Conservation (phyloP, 805 yeast species). For the Candida broadrunensis region DNA sequence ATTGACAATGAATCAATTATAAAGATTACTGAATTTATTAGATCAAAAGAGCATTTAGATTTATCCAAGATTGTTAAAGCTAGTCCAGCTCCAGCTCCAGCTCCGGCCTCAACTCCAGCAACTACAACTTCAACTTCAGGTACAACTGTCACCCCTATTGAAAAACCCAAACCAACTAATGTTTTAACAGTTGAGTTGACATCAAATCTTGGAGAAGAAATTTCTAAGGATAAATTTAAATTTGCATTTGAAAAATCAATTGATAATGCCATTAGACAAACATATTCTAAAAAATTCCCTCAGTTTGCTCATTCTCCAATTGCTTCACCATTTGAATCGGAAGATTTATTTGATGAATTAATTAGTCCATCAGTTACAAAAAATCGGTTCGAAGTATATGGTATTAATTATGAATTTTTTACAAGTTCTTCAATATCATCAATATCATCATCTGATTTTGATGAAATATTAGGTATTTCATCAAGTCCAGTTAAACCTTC, state of each 20-base stretch:
- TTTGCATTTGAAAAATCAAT: conserved; percentile 28
- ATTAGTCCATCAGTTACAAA: conserved; percentile 33
- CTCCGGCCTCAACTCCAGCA: conserved; percentile 8
- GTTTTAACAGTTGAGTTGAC: conserved; percentile 20
- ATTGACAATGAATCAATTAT: conserved; percentile 56
- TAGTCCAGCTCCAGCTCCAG: conserved; percentile 18
- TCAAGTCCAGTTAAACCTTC: not conserved
- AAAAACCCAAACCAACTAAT: conserved; percentile 27
- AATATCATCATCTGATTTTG: conserved; percentile 18
- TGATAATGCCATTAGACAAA: conserved; percentile 23
- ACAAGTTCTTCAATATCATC: conserved; percentile 6
- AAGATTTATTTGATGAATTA: conserved; percentile 38
- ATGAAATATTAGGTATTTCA: conserved; percentile 31
- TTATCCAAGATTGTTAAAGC: conserved; percentile 61
- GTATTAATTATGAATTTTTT: conserved; percentile 21
- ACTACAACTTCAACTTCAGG: conserved; percentile 4
- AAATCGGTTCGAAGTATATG: conserved; percentile 32
- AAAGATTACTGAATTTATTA: conserved; percentile 54
- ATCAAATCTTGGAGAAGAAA: conserved; percentile 23
- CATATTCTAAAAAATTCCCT: conserved; percentile 35
- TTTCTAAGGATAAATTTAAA: conserved; percentile 24
- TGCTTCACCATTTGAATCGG: conserved; percentile 13
- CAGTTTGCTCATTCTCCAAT: conserved; percentile 32
- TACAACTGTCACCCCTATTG: conserved; percentile 6
- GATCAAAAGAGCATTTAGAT: conserved; percentile 62